A percentile compares a stretch with the other conserved stretches of the same genome.
phyloP scores from a whole-genome alignment of 345 rosid genomes.

The Turnera subulata region DNA sequence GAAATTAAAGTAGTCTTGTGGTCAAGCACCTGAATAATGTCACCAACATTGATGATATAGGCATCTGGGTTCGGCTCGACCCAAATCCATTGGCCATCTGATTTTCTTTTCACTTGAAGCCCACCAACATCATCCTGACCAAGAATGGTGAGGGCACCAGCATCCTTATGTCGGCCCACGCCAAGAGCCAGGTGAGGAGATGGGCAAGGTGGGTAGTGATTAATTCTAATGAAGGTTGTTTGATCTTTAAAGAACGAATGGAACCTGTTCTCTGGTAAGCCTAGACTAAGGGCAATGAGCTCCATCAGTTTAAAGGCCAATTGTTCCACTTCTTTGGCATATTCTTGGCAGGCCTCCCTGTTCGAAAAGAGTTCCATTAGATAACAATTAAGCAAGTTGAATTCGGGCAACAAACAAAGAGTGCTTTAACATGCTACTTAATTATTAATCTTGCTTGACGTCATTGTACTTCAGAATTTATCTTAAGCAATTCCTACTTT shows the following conservation, averaged over 20 bases:
- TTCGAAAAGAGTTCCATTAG: no score
- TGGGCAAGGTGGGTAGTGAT: conserved; percentile 82
- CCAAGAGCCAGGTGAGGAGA: conserved; percentile 74
- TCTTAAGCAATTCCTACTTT: no score
- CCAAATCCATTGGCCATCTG: conserved; percentile 64
- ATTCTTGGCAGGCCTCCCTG: conserved; percentile 48
- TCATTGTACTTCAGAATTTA: no score
- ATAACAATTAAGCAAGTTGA: not conserved
- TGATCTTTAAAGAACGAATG: conserved; percentile 46
- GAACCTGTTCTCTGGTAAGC: conserved; percentile 42
- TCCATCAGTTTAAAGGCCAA: conserved; percentile 42
- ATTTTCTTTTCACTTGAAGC: conserved; percentile 62
- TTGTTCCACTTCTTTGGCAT: conserved; percentile 43
- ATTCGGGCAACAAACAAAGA: not conserved
- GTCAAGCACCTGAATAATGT: conserved; percentile 45
- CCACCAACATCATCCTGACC: conserved; percentile 83
- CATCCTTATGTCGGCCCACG: conserved; percentile 81
- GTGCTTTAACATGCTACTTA: no score
- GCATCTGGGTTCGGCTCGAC: conserved; percentile 52
- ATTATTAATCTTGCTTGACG: no score
- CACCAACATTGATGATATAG: conserved; percentile 67
- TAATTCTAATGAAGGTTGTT: conserved; percentile 47
- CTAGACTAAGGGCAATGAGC: conserved; percentile 54
- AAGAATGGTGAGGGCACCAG: conserved; percentile 59
- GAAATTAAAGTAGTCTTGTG: not conserved